Base-by-base conservation (phyloP, 805 yeast genomes). In the Ogataea methylovora region DNA sequence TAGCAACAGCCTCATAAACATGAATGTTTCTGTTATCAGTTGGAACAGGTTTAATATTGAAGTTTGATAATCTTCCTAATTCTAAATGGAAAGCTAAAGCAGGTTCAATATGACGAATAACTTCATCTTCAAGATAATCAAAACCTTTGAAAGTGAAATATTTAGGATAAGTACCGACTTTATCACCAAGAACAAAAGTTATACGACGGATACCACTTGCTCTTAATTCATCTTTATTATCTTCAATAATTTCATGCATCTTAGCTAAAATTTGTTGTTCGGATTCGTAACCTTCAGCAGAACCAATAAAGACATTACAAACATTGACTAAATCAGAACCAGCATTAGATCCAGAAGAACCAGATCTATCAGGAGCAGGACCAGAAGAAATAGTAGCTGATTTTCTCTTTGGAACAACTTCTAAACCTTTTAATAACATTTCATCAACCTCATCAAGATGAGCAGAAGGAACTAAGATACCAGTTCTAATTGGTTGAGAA, bases 51-150 rank as follows among this genome's bases (percentile, higher is more conserved):
- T 82, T 86, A 63, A 90, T 85, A 65, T 85, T 79, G 67, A 92
- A 92, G 68, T 92, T 94, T 29, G 94, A 85, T 63, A 92, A 71
- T 65, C 97, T 79, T 51, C 85, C 90, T 43, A 92, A 72, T 65
- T 92, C 99, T 47, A 92, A 73, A 68, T 92, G 98, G 83, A 79
- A 92, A 34, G 98, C 97, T 51, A 90, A 71, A 27, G 97, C 96
- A 17, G 99, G 99, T 62, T 92, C 97, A 48, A 92, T 87, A 58
- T 92, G 97, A 68, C 99, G 87, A 58, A 92, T 84, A 15, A 88
- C 88, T 62, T 80, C 77, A 65, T 92, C 95, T 65, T 92, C 99
- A 24, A 49, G 52, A 56, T 83, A 92, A 24, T 71, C 71, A 34
- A 94, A 94, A 41, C 90, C 95, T 52, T 84, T 84, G 74, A 85